Base-by-base conservation (phyloP, 805 yeast species). In the Metschnikowia hibisci region DNA sequence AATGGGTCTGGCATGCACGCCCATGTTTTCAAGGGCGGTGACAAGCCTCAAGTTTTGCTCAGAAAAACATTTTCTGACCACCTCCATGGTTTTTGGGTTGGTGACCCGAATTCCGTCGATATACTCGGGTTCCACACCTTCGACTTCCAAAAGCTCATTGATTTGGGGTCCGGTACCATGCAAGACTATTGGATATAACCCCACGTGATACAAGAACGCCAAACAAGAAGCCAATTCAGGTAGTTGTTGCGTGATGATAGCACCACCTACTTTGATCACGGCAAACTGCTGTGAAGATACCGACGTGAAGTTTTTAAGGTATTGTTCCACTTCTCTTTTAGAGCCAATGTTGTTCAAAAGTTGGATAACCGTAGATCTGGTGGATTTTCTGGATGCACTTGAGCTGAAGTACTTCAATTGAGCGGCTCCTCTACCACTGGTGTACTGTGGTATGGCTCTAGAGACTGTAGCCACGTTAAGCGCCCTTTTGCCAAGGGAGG, bases 111-210 rank as follows among this genome's bases (percentile, higher is more conserved):
- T 93, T 7, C 99, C 99, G 60, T 93, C 98, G 48, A 83, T 84
- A 64, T 93, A 93, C 52, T 87, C 88, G 4, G 99, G 98, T 63
- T 87, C 97, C 26, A 93, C 87, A 32, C 96, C 96, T 65, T 87
- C 95, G 40, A 82, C 82, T 66, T 93, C 99, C 46, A 93, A 76
- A 54, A 89, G 79, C 58, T 86, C 95, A 63, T 93, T 93, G 69
- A 93, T 93, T 69, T 93, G 99, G 6, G 99, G 99, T 14, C 99
- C 99, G 1, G 99, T 93, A 23, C 99, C 99, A 62, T 93, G 99
- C 45, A 93, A 76, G 8, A 93, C 96, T 49, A 93, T 89, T 20
- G 99, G 99, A 58, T 89, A 93, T 47, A 93, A 77, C 10, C 99
- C 99, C 40, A 93, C 96, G 61, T 93, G 99, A 72, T 93, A 93